A percentile compares a stretch with the other conserved stretches of the same genome.
phyloP scores from a whole-genome alignment of 495 filamentous ascomycete genomes.

The Penicillium robsamsonii region DNA sequence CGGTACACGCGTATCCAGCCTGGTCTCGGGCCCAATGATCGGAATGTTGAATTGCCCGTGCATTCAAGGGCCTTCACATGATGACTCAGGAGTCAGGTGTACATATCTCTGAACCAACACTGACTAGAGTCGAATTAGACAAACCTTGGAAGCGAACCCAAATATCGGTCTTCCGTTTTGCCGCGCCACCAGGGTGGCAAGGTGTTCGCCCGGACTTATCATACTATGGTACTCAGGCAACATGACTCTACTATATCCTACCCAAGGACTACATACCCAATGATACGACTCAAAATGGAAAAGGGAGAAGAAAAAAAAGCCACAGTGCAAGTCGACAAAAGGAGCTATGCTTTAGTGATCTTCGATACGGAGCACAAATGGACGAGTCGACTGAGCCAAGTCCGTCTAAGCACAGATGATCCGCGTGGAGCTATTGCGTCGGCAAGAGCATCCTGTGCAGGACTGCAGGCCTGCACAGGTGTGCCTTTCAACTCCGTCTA shows the following conservation, averaged over 20 bases:
- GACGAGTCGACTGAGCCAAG: conserved; percentile 18
- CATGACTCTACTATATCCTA: background rate
- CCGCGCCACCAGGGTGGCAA: conserved; percentile 11
- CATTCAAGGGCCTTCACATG: background rate
- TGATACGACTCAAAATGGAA: background rate
- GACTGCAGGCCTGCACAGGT: background rate
- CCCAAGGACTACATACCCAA: background rate
- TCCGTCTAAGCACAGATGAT: conserved; percentile 13
- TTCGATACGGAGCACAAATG: conserved; percentile 5
- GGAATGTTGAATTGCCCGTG: conserved; percentile 9
- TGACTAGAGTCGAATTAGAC: background rate
- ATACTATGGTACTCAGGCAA: conserved; percentile 2
- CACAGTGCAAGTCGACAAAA: background rate
- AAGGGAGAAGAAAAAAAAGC: background rate
- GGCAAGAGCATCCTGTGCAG: conserved; percentile 3
- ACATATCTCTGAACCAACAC: background rate
- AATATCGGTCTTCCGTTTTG: background rate
- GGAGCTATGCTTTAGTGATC: conserved; percentile 12
- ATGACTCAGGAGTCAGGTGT: background rate
- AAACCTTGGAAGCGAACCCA: background rate
- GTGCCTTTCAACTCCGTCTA: too few species aligned
- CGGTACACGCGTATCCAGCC: background rate
- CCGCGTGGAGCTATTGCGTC: conserved; percentile 14
- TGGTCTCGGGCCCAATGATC: conserved; percentile 19
- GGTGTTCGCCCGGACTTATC: conserved; percentile 8